Percentiles rank a stretch among this genome's conserved stretches.
Evolutionary conservation across 495 filamentous ascomycete species (phyloP).

Genomic region (Neurospora tetrasperma): DNA sequence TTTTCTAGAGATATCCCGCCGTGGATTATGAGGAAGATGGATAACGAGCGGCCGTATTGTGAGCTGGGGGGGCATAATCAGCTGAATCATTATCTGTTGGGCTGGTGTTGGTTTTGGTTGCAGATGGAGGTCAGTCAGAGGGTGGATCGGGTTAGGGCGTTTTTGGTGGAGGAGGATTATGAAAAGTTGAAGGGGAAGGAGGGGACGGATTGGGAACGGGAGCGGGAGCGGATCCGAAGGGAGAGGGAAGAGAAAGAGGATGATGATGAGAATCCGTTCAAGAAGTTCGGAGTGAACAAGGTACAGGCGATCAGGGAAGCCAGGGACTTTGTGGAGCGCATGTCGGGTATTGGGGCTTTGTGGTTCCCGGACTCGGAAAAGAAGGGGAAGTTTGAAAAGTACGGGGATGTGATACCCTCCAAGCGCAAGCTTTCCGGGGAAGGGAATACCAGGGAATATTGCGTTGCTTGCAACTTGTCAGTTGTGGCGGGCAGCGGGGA

Average conservation of each 20-base stretch:
- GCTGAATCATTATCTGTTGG: not conserved
- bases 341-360: slow-evolving; percentile 27
- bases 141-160: slow-evolving; percentile 1
- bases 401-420: slow-evolving; percentile 11
- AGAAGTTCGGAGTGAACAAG: slow-evolving; percentile 6
- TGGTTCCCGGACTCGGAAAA: slow-evolving; percentile 13
- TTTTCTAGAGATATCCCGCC: not conserved
- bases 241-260: not conserved
- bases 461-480: slow-evolving; percentile 37
- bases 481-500: slow-evolving; percentile 29
- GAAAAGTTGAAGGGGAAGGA: not conserved
- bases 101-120: not conserved
- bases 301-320: slow-evolving; percentile 8
- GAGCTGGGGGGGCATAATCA: not conserved
- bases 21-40: not conserved
- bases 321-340: slow-evolving; percentile 17
- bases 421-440: slow-evolving; percentile 9
- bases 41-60: not conserved
- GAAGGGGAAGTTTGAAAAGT: slow-evolving; percentile 16
- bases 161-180: not conserved
- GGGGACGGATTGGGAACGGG: not conserved
- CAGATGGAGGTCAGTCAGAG: not conserved
- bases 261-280: slow-evolving; percentile 10
- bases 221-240: not conserved
- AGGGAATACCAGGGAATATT: slow-evolving; percentile 7